Evolutionary conservation across 192 early-diverging fungal genomes (phyloP), one percentile per base, ranked within the genome.

Genomic region (Rhizophlyctis rosea): DNA sequence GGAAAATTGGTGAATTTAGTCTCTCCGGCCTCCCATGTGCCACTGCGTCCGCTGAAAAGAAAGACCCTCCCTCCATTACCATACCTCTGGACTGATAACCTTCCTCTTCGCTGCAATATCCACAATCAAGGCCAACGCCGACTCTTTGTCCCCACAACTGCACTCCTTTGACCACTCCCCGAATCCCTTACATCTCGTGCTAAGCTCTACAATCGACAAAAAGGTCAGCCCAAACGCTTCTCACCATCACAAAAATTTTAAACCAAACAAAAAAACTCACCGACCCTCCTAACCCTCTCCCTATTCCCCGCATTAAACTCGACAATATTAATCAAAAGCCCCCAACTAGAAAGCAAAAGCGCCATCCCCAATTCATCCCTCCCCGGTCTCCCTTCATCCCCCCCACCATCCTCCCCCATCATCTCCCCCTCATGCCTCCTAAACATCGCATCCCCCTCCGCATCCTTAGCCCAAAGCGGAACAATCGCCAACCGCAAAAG

Each of bases 281-380:
- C 51, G n/a, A 54, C 31, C 11, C 29, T 16, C 25, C 28, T 24
- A 0, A 65, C 48, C 18, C 64, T 29, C 18, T 52, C 39, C 18
- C 55, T 16, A 34, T 68, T 68, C 13, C 5, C 0, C 27, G 31
- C 30, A 53, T 36, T 44, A 3, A 29, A 14, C 2, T 69, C 50
- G 9, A 56, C 67, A 27, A 55, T 4, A 13, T 69, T 69, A n/a
- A 50, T 50, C 48, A 69, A 30, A 21, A 69, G 34, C 14, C 32
- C 67, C 13, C 35, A 33, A 0, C 36, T 59, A 0, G 54, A 29
- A 30, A 69, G 23, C 44, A 57, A 62, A 29, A 69, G 14, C 39
- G 39, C 39, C 9, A 18, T 18, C 7, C 18, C 39, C 39, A 18
- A 44, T 44, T 44, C 39, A 18, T 44, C 39, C 18, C 18, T 7